Evolutionary conservation across 352 stramenopile species (phyloP), one percentile per base, ranked within the genome.

Genomic region (Pythium rhizo-oryzae): DNA sequence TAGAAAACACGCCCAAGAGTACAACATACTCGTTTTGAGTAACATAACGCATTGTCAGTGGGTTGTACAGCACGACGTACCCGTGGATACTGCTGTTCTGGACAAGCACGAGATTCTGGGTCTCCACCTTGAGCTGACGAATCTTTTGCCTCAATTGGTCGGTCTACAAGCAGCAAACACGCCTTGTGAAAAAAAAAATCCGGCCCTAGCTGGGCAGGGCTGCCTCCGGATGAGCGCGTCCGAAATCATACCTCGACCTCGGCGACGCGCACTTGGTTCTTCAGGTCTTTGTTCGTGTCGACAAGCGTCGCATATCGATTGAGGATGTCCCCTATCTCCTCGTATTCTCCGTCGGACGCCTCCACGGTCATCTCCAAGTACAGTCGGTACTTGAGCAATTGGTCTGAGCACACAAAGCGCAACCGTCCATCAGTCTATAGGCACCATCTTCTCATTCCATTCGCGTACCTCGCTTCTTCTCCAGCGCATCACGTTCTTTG

Each of bases 281-380:
- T 87, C 18, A 97, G 75, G 59, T 97, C 90, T 53, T 83, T 85
- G 67, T 98, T 97, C 7, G 92, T 94, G 62, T 94, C 84, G 13
- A 94, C 74, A 0, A 98, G 76, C 54, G 89, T 98, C 15, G 81
- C 76, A 60, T 96, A 82, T 12, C 91, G 85, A 73, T 92, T 96
- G 21, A 96, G 72, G 62, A 96, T 88, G 49, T 96, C 89, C 23
- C 77, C 80, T 56, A 94, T 91, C 65, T 94, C 89, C 69, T 96
- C 87, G 51, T 91, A 95, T 67, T 90, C 87, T 43, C 90, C 77
- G 24, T 97, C 91, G 8, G 89, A 92, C 0, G 85, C 74, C 41
- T 94, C 85, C 21, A 97, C 87, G 12, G 87, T 89, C 46, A 78
- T 73, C 65, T 96, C 89, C 24, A 97, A 76, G 58, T 94, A 97